Percentiles rank a stretch among this genome's conserved stretches.
Evolutionary conservation across 345 rosid species (phyloP).

Genomic region (Hibiscus trionum): DNA sequence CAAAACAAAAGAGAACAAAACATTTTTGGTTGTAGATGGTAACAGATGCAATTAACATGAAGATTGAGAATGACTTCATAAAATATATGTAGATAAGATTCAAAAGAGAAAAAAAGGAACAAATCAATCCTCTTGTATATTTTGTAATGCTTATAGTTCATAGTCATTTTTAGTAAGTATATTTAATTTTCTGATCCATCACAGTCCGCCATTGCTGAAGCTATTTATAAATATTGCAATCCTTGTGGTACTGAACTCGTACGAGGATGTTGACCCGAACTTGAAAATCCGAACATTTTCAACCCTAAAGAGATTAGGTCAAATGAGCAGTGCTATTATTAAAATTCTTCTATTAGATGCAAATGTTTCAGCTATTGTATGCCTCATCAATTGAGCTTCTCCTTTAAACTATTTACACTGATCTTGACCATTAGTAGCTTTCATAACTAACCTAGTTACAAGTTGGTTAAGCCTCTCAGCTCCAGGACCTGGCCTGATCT

Average conservation of each 20-base stretch:
- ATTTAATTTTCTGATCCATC: background rate
- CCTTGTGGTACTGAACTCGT: background rate
- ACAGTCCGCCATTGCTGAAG: background rate
- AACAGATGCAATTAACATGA: constrained; percentile 18
- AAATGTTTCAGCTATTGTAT: background rate
- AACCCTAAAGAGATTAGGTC: background rate
- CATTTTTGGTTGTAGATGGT: constrained; percentile 30
- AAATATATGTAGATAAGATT: constrained; percentile 31
- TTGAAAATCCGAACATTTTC: background rate
- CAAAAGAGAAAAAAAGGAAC: background rate
- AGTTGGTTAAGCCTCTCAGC: constrained; percentile 58
- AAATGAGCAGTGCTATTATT: background rate
- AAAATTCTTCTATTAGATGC: background rate
- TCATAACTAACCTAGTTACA: constrained; percentile 39
- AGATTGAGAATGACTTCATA: constrained; percentile 8
- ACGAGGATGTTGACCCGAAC: background rate
- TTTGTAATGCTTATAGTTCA: constrained; percentile 14
- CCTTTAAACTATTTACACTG: constrained; percentile 71
- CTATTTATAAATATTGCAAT: background rate
- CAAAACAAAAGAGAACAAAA: constrained; percentile 5
- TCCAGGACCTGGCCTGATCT: constrained; percentile 68
- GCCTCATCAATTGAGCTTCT: background rate
- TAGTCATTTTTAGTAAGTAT: background rate
- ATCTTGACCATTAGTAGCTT: constrained; percentile 36
- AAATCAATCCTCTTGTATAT: constrained; percentile 21